Evolutionary conservation across 805 yeast genomes (phyloP).

Genomic region (Saturnispora ahearnii): DNA sequence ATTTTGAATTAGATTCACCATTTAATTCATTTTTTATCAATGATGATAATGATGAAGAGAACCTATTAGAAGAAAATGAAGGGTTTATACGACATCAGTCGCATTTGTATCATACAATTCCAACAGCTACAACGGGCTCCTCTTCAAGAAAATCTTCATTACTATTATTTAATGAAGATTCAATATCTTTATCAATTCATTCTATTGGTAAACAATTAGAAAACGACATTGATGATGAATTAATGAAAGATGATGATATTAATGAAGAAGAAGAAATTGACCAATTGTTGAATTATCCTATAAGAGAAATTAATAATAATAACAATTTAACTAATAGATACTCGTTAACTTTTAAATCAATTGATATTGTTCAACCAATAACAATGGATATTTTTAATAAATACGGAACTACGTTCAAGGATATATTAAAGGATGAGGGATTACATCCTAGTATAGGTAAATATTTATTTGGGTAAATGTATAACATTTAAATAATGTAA

Average conservation of each 20-base stretch:
- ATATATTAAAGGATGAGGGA: background rate
- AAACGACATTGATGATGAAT: constrained; percentile 4
- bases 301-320: background rate
- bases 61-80: background rate
- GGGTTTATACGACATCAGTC: background rate
- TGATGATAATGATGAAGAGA: background rate
- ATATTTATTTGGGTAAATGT: background rate
- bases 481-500: background rate
- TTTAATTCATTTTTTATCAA: constrained; percentile 8
- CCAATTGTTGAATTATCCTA: background rate
- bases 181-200: background rate
- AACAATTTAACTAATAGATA: constrained; percentile 7
- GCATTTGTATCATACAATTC: constrained; percentile 7
- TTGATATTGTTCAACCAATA: constrained; percentile 14
- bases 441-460: background rate
- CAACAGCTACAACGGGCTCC: constrained; percentile 5
- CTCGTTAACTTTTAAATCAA: constrained; percentile 20
- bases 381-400: constrained; percentile 4
- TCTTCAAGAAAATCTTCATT: constrained; percentile 9
- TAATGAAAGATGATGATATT: background rate
- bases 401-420: constrained; percentile 6
- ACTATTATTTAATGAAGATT: constrained; percentile 2
- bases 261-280: constrained; percentile 2
- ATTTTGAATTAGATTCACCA: constrained; percentile 8
- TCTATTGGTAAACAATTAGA: constrained; percentile 7